Conservation (phyloP, 2,329 filamentous ascomycete species). For the Didymellaceae sp. region DNA sequence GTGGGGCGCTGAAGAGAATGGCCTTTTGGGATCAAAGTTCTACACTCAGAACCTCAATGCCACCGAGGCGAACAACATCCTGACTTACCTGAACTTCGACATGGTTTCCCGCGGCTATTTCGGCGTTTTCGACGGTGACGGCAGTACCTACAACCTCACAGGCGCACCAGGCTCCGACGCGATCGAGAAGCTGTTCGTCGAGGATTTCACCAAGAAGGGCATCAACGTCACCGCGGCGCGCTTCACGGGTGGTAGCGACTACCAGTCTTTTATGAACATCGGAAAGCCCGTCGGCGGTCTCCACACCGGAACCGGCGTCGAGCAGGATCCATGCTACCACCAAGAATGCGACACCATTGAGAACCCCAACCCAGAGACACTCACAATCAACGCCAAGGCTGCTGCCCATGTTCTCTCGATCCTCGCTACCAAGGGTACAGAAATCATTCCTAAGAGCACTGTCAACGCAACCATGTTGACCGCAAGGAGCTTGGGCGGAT, state of each 20-base stretch:
- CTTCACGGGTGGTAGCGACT: constrained; percentile 51
- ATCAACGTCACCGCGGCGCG: constrained; percentile 47
- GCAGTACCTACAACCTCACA: constrained; percentile 41
- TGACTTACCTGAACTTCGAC: constrained; percentile 53
- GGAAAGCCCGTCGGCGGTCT: constrained; percentile 51
- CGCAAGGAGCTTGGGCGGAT: constrained; percentile 33
- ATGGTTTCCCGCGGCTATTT: constrained; percentile 51
- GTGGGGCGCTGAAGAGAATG: constrained; percentile 52
- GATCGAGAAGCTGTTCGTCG: constrained; percentile 47
- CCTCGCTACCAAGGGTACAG: constrained; percentile 38
- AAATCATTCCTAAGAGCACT: constrained; percentile 46
- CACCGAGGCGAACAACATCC: constrained; percentile 45
- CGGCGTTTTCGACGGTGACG: constrained; percentile 50
- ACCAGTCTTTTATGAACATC: constrained; percentile 50
- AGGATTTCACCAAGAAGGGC: constrained; percentile 44
- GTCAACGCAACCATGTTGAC: constrained; percentile 41
- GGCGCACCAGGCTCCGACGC: constrained; percentile 44
- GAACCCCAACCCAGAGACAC: constrained; percentile 47
- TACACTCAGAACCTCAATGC: constrained; percentile 45
- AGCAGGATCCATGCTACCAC: constrained; percentile 51
- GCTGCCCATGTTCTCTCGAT: constrained; percentile 46
- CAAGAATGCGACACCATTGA: constrained; percentile 48
- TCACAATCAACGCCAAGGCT: constrained; percentile 48
- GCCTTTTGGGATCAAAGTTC: constrained; percentile 41
- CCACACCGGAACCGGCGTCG: constrained; percentile 50